Evolutionary conservation across 2,329 filamentous ascomycete species (phyloP).

Genomic region (Phaeophleospora eucalypticola): DNA sequence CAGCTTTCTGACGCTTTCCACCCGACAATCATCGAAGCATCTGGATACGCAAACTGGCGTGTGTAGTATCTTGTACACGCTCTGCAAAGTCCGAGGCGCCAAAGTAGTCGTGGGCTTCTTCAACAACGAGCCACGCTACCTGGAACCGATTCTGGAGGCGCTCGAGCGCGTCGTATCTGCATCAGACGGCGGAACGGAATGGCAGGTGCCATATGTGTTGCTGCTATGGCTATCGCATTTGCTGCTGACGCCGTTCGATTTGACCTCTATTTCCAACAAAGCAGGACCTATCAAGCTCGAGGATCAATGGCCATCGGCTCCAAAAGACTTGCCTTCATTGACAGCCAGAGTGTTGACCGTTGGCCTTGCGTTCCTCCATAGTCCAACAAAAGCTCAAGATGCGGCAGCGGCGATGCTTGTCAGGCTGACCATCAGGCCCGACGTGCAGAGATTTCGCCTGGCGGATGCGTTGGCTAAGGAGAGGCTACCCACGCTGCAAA

Average conservation of each 20-base stretch:
- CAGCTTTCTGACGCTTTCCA: conserved; percentile 55
- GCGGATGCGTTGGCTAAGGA: conserved; percentile 65
- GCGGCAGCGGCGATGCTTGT: conserved; percentile 81
- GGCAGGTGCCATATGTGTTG: conserved; percentile 86
- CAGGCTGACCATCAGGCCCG: conserved; percentile 72
- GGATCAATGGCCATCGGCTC: conserved; percentile 53
- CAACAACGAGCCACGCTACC: conserved; percentile 79
- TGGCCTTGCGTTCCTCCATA: conserved; percentile 66
- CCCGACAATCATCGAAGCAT: conserved; percentile 13
- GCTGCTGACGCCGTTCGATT: conserved; percentile 74
- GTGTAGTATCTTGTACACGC: conserved; percentile 75
- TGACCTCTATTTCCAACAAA: conserved; percentile 70
- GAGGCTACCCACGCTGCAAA: conserved; percentile 58
- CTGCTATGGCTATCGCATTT: conserved; percentile 68
- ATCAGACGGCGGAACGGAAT: conserved; percentile 37
- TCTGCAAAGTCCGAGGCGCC: conserved; percentile 91
- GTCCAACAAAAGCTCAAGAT: conserved; percentile 81
- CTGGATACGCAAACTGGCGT: conserved; percentile 61
- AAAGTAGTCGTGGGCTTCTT: conserved; percentile 90
- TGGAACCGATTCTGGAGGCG: conserved; percentile 73
- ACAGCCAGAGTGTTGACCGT: conserved; percentile 66
- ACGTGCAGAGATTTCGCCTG: conserved; percentile 78
- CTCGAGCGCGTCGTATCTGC: conserved; percentile 58
- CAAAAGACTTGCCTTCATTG: conserved; percentile 62
- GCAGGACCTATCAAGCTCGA: conserved; percentile 42